phyloP scores from a whole-genome alignment of 2,329 filamentous ascomycete genomes.

The Neofusicoccum sp. region DNA sequence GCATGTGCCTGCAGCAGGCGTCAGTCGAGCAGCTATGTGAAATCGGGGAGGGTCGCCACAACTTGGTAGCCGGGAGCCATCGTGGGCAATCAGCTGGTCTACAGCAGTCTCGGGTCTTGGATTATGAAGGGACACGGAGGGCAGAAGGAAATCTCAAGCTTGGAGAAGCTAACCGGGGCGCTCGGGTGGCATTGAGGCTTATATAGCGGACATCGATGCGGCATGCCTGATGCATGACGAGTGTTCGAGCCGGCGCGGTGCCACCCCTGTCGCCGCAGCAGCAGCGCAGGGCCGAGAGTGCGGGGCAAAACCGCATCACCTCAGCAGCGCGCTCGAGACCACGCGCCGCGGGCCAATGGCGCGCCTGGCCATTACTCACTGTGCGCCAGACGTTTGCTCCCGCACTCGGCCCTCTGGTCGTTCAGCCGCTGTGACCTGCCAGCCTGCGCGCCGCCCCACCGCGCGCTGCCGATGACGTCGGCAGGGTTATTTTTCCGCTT shows the following conservation, averaged over 20 bases:
- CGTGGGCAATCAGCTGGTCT: not conserved
- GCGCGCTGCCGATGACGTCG: no score
- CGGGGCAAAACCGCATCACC: not conserved
- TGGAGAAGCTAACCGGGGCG: not conserved
- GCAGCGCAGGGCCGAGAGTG: not conserved
- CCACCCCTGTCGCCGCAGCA: not conserved
- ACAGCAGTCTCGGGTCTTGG: not conserved
- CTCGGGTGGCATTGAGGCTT: not conserved
- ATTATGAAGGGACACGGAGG: not conserved
- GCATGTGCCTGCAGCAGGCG: constrained; percentile 19
- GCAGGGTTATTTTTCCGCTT: constrained; percentile 1
- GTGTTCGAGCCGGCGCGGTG: not conserved
- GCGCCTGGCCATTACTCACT: not conserved
- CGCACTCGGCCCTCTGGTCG: not conserved
- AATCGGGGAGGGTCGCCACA: not conserved
- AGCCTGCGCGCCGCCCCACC: no score
- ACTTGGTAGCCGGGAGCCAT: constrained; percentile 17
- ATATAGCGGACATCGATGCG: not conserved
- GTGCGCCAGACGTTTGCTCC: not conserved
- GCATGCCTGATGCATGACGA: not conserved
- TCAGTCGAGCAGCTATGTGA: not conserved
- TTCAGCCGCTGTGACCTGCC: not conserved
- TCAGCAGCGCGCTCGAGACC: constrained; percentile 13
- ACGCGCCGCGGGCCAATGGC: not conserved
- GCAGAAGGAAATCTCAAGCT: not conserved